A percentile compares a stretch with the other conserved stretches of the same genome.
Evolutionary conservation across 495 filamentous ascomycete species (phyloP).

Genomic region (Penicillium soppii): DNA sequence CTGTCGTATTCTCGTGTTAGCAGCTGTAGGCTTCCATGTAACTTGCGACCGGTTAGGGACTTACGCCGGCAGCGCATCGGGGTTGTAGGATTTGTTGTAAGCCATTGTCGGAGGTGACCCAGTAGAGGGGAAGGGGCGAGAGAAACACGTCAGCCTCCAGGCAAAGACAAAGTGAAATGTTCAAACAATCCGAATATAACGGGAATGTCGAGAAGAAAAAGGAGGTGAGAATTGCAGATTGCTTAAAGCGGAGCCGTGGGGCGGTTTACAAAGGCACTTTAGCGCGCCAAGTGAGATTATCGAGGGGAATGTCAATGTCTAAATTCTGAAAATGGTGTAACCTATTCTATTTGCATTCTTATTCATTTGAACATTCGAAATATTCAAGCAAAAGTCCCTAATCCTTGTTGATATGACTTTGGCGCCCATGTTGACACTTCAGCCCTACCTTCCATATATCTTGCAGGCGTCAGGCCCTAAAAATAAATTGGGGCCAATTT

Average conservation of each 20-base stretch:
- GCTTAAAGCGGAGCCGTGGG: constrained; percentile 30
- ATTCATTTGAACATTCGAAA: background rate
- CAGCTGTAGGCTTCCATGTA: background rate
- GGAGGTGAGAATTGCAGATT: constrained; percentile 10
- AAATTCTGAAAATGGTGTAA: background rate
- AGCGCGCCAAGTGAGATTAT: constrained; percentile 11
- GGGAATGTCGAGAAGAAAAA: constrained; percentile 3
- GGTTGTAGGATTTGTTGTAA: constrained; percentile 89
- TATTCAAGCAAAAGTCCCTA: too few species aligned
- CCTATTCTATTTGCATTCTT: background rate
- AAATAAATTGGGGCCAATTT: background rate
- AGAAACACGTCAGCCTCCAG: background rate
- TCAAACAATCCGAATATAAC: too few species aligned
- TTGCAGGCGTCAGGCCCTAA: background rate
- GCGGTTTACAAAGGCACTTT: constrained; percentile 11
- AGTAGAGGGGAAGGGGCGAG: constrained; percentile 7
- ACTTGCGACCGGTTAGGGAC: constrained; percentile 31
- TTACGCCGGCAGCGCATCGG: constrained; percentile 95
- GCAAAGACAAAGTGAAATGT: background rate
- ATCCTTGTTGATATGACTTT: too few species aligned
- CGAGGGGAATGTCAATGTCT: background rate
- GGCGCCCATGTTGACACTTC: background rate
- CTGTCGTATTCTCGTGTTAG: constrained; percentile 43
- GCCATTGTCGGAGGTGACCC: constrained; percentile 65
- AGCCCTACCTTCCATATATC: background rate